Conservation (phyloP, 768 basidiomycete species). For the Roridomyces roridus region DNA sequence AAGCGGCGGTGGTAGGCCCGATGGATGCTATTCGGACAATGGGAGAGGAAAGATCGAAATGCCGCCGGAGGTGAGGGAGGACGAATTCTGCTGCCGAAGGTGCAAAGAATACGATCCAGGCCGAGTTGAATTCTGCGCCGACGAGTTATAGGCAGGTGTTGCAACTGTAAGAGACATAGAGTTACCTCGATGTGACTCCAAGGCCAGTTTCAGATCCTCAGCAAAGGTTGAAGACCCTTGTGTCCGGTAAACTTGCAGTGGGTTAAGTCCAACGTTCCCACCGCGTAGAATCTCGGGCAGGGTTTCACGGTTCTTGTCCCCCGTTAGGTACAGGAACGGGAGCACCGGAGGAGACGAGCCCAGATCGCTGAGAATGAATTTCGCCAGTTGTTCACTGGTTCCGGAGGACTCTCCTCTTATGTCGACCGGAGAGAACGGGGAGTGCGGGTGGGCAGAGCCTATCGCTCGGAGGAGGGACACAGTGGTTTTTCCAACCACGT, state of each 20-base stretch:
- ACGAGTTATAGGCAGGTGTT: neutral
- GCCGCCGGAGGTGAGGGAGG: conserved; percentile 51
- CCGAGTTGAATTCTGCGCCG: conserved; percentile 31
- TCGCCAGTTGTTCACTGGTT: conserved; percentile 69
- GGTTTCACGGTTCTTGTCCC: conserved; percentile 86
- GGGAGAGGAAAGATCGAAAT: conserved; percentile 44
- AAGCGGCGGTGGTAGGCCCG: conserved; percentile 68
- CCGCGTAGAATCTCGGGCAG: conserved; percentile 56
- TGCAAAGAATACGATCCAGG: conserved; percentile 82
- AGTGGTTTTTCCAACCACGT: conserved; percentile 77
- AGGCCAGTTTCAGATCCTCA: conserved; percentile 42
- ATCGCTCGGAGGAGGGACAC: conserved; percentile 51
- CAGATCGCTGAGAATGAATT: conserved; percentile 58
- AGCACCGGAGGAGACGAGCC: conserved; percentile 13
- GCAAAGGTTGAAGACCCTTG: conserved; percentile 58
- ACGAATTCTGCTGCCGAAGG: conserved; percentile 72
- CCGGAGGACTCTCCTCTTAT: conserved; percentile 62
- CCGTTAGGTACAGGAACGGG: conserved; percentile 74
- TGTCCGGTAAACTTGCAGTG: conserved; percentile 77
- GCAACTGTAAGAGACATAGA: neutral
- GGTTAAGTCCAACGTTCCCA: conserved; percentile 49
- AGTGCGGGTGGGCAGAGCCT: conserved; percentile 29
- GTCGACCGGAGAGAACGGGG: conserved; percentile 31
- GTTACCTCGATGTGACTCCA: conserved; percentile 35
- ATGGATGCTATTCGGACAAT: conserved; percentile 60